These are phyloP conservation scores for Leavenworthia alabamica DNA, from an alignment of 345 rosid species.

Conservation along the genomic window DNA sequence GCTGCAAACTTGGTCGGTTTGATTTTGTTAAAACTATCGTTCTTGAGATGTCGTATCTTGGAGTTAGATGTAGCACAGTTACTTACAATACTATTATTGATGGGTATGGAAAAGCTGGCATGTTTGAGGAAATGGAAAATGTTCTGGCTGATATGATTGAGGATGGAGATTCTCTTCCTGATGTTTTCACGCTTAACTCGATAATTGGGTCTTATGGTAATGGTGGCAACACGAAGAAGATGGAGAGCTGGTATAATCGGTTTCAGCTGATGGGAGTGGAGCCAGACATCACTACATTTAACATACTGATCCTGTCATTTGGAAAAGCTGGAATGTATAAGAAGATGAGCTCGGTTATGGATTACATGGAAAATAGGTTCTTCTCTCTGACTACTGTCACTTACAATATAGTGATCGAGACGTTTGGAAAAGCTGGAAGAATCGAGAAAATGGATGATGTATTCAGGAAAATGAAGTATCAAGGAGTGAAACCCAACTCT, in stretches of 20 bases:
- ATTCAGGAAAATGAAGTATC: slow-evolving; percentile 66
- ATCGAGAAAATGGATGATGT: slow-evolving; percentile 58
- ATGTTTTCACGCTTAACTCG: slow-evolving; percentile 66
- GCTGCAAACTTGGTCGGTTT: slow-evolving; percentile 44
- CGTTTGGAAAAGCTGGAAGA: slow-evolving; percentile 56
- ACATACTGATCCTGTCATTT: slow-evolving; percentile 58
- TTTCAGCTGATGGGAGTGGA: slow-evolving; percentile 72
- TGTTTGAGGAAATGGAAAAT: slow-evolving; percentile 70
- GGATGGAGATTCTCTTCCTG: slow-evolving; percentile 54
- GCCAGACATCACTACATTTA: slow-evolving; percentile 64
- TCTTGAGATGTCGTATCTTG: slow-evolving; percentile 70
- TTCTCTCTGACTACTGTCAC: slow-evolving; percentile 47
- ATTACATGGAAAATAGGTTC: slow-evolving; percentile 66
- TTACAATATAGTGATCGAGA: slow-evolving; percentile 59
- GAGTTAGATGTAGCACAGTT: slow-evolving; percentile 50
- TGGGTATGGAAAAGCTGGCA: slow-evolving; percentile 68
- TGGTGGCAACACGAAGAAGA: slow-evolving; percentile 41
- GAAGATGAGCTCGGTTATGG: slow-evolving; percentile 59
- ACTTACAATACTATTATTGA: slow-evolving; percentile 64
- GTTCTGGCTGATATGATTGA: slow-evolving; percentile 58
- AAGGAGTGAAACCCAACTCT: slow-evolving; percentile 71
- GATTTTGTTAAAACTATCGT: slow-evolving; percentile 46
- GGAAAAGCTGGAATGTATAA: slow-evolving; percentile 54
- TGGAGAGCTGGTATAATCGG: slow-evolving; percentile 74
- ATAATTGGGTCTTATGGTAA: slow-evolving; percentile 65